phyloP scores from a whole-genome alignment of 139 green algal genomes.

The Mychonastes homosphaera region DNA sequence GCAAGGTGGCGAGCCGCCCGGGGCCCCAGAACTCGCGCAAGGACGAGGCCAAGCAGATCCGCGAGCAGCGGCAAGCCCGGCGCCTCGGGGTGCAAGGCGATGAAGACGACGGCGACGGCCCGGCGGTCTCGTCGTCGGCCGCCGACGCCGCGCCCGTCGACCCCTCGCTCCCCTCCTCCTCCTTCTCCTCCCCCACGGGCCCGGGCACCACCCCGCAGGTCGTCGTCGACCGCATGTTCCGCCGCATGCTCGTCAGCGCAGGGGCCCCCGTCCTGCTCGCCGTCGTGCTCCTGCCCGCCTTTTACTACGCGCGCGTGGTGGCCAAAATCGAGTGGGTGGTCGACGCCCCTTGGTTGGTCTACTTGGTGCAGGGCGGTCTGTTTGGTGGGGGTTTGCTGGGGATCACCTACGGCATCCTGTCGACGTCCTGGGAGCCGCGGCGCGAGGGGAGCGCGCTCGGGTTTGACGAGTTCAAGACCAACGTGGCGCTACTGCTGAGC shows the following conservation, averaged over 20 bases:
- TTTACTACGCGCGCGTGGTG: constrained; percentile 61
- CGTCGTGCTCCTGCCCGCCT: constrained; percentile 48
- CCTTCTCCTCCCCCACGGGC: not conserved
- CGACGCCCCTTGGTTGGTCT: constrained; percentile 54
- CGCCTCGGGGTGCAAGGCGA: no score
- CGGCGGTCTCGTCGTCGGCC: no score
- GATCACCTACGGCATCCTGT: constrained; percentile 67
- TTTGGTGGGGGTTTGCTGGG: constrained; percentile 66
- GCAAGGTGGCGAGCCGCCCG: no score
- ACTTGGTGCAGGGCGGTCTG: constrained; percentile 34
- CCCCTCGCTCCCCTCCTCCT: no score
- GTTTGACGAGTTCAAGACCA: constrained; percentile 30
- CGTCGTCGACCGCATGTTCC: constrained; percentile 58
- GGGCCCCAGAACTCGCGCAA: no score
- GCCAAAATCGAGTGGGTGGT: constrained; percentile 47
- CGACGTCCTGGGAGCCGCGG: constrained; percentile 50
- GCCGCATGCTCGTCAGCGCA: constrained; percentile 49
- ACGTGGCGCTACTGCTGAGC: constrained; percentile 18
- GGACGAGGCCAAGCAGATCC: no score
- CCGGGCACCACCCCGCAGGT: constrained; percentile 13
- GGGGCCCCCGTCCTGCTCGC: constrained; percentile 41
- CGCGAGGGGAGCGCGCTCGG: constrained; percentile 38
- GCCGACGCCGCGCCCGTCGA: no score
- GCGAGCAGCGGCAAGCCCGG: no score
- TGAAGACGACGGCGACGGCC: no score